phyloP scores from a whole-genome alignment of 345 rosid genomes.

The Citrus sinensis region DNA sequence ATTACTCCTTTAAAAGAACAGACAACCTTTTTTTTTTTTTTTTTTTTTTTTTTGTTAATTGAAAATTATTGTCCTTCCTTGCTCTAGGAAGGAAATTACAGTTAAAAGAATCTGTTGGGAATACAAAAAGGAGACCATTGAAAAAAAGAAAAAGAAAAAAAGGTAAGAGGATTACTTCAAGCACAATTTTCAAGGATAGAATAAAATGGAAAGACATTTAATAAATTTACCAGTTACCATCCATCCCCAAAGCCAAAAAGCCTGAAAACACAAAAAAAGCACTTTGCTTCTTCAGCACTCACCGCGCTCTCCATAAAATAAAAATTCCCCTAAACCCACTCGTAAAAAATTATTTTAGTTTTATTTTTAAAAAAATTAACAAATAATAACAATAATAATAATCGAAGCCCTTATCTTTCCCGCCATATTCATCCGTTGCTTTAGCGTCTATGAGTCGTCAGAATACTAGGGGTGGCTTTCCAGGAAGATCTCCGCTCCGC shows the following conservation, averaged over 20 bases:
- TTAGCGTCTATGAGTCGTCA: conserved; percentile 16
- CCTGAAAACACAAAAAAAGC: background rate
- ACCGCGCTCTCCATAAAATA: background rate
- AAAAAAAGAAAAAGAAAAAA: no score
- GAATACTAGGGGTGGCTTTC: background rate
- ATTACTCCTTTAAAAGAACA: no score
- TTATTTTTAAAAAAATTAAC: background rate
- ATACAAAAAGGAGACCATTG: no score
- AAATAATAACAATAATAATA: background rate
- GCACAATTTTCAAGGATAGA: background rate
- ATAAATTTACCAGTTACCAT: no score
- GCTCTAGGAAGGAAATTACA: no score
- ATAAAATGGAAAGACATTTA: no score
- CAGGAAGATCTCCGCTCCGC: conserved; percentile 12
- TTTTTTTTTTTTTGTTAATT: no score
- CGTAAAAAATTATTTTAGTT: background rate
- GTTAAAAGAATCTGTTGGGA: no score
- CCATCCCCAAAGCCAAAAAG: no score
- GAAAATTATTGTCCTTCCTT: no score
- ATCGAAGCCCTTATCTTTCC: background rate
- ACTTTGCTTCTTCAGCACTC: background rate
- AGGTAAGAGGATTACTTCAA: background rate
- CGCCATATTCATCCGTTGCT: background rate
- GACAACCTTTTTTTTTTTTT: no score
- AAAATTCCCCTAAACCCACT: no score